Percentiles rank a stretch among this genome's conserved stretches.
Evolutionary conservation across 2,329 filamentous ascomycete species (phyloP).

Genomic region (Calonectria pauciramosa): DNA sequence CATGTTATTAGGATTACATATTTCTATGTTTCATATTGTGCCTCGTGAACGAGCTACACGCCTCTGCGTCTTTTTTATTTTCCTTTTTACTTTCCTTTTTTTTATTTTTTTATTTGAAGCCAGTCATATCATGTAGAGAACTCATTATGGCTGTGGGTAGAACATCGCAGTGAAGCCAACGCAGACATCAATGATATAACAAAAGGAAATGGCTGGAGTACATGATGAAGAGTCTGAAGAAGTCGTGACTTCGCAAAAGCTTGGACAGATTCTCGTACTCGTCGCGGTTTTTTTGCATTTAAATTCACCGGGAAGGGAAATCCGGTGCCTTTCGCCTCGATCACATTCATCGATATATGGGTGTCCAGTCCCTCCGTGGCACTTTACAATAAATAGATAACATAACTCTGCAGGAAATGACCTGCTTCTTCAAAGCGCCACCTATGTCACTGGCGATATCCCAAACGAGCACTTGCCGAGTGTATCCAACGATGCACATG

Average conservation of each 20-base stretch:
- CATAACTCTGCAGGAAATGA: not conserved
- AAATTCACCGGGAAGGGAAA: no score
- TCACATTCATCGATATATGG: not conserved
- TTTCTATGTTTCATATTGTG: not conserved
- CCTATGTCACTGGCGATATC: not conserved
- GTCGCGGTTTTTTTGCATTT: not conserved
- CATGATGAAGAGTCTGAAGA: not conserved
- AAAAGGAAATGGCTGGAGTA: no score
- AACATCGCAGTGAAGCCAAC: not conserved
- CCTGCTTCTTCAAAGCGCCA: no score
- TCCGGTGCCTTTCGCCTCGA: no score
- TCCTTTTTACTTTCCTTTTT: not conserved
- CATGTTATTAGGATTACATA: not conserved
- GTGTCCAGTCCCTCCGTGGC: no score
- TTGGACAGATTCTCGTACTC: no score
- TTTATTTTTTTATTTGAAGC: not conserved
- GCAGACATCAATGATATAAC: no score
- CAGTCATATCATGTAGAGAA: not conserved
- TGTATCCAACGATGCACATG: not conserved
- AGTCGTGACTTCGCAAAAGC: not conserved
- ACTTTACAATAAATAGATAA: not conserved
- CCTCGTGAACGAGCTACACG: not conserved
- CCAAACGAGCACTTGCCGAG: no score
- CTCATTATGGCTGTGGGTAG: not conserved
- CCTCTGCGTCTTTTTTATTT: not conserved